Conservation (phyloP, 2,329 filamentous ascomycete species). For the Trichoderma guizhouense region DNA sequence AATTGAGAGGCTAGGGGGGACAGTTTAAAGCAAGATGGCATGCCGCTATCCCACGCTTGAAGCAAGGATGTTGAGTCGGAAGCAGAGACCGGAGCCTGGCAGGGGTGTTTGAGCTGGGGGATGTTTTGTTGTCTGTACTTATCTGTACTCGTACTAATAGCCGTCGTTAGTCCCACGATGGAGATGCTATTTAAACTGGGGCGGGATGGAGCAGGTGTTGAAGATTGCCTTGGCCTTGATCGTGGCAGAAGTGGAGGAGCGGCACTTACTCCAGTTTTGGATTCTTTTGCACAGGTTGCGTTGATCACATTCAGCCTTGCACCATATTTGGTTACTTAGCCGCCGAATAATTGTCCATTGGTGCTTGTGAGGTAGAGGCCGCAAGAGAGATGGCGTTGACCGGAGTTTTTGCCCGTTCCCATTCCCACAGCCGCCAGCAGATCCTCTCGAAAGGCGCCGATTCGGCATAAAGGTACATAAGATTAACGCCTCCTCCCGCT, state of each 20-base stretch:
- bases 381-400: background rate
- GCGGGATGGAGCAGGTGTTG: background rate
- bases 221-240: background rate
- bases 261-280: background rate
- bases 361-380: background rate
- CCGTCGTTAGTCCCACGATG: background rate
- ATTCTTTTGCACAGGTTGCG: background rate
- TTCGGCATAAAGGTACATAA: background rate
- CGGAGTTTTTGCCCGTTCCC: background rate
- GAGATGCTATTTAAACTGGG: background rate
- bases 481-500: background rate
- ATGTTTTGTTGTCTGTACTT: background rate
- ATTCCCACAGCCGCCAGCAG: background rate
- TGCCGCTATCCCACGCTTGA: constrained; percentile 12
- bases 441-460: background rate
- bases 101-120: background rate
- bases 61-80: constrained; percentile 12
- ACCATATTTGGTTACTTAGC: background rate
- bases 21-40: constrained; percentile 4
- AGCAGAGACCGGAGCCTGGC: constrained; percentile 7
- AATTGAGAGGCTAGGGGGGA: background rate
- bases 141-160: background rate
- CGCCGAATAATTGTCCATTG: background rate
- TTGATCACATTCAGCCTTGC: background rate
- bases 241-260: background rate